Evolutionary conservation across 2,329 filamentous ascomycete species (phyloP), one percentile per base, ranked within the genome.

Genomic region (Beauveria medogensis): DNA sequence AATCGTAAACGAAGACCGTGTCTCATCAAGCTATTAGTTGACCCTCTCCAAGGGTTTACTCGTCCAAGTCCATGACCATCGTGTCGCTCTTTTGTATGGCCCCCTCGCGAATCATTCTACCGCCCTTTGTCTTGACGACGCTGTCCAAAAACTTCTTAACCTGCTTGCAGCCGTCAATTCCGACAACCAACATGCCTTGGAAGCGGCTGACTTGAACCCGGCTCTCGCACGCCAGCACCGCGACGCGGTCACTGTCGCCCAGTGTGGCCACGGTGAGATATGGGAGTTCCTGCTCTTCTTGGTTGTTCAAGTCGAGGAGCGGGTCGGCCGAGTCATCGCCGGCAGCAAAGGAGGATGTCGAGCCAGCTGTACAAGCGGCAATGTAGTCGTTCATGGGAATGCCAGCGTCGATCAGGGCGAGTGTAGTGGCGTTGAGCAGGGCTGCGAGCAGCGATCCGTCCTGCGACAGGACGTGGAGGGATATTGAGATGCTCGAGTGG

Each of bases 341-440:
- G 1, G 80, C 79, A 0, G 83, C 79, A 66, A 88, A 83, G 0
- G 85, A 82, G 0, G 86, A 86, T 0, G 89, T 91, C 16, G 88
- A 90, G 4, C 92, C 94, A 0, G 91, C 90, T 0, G 92, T 96
- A 75, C 91, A 95, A 6, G 92, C 91, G 24, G 87, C 86, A 3
- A 97, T 83, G 71, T 97, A 95, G 71, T 96, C 91, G 3, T 87
- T 86, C 92, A 97, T 97, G 26, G 94, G 94, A 22, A 99, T 88
- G 57, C 94, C 94, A 0, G 94, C 94, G 71, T 99, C 94, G 64
- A 97, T 88, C 24, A 97, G 84, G 0, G 94, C 94, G 14, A 99
- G 84, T 0, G 93, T 96, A 0, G 90, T 85, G 4, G 94, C 94
- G 70, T 99, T 99, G 67, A 97, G 80, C 51, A 93, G 91, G 0